Evolutionary conservation across 1,139 yeast genomes (phyloP).

Genomic region (Nakaseomyces uthaithaninus): DNA sequence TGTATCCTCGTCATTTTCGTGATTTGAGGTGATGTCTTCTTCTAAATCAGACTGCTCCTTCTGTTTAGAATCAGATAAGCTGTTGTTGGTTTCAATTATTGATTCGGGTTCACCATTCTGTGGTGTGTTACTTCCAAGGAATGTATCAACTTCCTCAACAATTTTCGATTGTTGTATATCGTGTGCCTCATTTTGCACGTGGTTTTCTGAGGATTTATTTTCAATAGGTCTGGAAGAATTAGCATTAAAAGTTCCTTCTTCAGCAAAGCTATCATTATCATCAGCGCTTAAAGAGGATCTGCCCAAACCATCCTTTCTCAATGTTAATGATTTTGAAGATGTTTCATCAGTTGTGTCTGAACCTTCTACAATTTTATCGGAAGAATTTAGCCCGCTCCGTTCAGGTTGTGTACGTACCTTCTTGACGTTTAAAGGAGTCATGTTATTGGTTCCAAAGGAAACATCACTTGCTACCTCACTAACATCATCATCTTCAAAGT

Average conservation of each 20-base stretch:
- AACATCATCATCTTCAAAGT: slow-evolving; percentile 24
- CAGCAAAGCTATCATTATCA: neutral
- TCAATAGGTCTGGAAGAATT: too few species aligned
- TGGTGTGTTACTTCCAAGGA: too few species aligned
- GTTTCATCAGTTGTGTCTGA: neutral
- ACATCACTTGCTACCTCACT: slow-evolving; percentile 33
- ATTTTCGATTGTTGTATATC: too few species aligned
- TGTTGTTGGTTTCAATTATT: too few species aligned
- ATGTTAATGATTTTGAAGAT: neutral
- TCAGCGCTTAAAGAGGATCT: neutral
- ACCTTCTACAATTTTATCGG: neutral
- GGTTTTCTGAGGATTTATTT: too few species aligned
- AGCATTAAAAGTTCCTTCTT: neutral
- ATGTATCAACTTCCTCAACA: too few species aligned
- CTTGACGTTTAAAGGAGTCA: slow-evolving; percentile 24
- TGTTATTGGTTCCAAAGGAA: slow-evolving; percentile 25
- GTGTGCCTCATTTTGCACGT: too few species aligned
- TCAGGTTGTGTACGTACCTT: slow-evolving; percentile 13
- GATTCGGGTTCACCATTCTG: too few species aligned
- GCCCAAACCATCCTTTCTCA: slow-evolving; percentile 3
- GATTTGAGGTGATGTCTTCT: slow-evolving; percentile 6
- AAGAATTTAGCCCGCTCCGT: too few species aligned
- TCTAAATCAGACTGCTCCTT: too few species aligned
- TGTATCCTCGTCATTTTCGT: slow-evolving; percentile 17
- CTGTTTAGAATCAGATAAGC: too few species aligned